Base-by-base conservation (phyloP, 139 green algal species). In the Chlamydomonas asymmetrica region DNA sequence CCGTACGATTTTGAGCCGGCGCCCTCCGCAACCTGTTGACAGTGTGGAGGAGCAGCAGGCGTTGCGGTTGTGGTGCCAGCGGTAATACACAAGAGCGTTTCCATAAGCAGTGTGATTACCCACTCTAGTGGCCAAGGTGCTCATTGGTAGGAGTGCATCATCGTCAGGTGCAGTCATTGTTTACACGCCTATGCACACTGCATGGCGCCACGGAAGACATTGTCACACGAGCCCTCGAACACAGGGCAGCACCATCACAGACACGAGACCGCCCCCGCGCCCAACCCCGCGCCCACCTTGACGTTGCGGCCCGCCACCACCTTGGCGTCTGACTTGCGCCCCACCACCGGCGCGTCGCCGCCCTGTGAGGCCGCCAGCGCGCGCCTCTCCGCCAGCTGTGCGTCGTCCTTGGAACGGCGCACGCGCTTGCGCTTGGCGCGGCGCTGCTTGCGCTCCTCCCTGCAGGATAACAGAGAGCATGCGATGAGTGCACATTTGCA, bases 351-450 rank as follows among this genome's bases (percentile, higher is more conserved):
- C 29, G 82, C 79, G 0, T 39, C 49, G 29, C 85, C 86, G 0
- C 83, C 81, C 31, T 64, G 39, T 7, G 84, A 66, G 16, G 73
- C 80, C 7, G 84, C 78, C 5, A 34, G 32, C 1, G 69, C 73
- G 13, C 74, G 63, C 32, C 65, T 45, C 39, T 86, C 81, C 13
- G 68, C 59, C 20, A 79, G 79, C 52, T 87, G 79, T 13, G 61
- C 70, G 29, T 54, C 67, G 22, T 73, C 61, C 66, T 91, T 92
- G 45, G 61, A 43, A 80, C 92, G 92, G 59, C 49, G 37, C 2
- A 60, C 73, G 2, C 91, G 85, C 88, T 97, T 97, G 39, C 87
- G 87, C 38, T 70, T 79, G n/a, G 88, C 86, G 0, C 93, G 84
- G 38, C 80, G 81, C 25, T 81, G 71, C 68, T 85, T 89, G 31